Percentiles rank a stretch among this genome's conserved stretches.
Conservation (phyloP, 108 stramenopile species). For the Skeletonema menzelii region DNA sequence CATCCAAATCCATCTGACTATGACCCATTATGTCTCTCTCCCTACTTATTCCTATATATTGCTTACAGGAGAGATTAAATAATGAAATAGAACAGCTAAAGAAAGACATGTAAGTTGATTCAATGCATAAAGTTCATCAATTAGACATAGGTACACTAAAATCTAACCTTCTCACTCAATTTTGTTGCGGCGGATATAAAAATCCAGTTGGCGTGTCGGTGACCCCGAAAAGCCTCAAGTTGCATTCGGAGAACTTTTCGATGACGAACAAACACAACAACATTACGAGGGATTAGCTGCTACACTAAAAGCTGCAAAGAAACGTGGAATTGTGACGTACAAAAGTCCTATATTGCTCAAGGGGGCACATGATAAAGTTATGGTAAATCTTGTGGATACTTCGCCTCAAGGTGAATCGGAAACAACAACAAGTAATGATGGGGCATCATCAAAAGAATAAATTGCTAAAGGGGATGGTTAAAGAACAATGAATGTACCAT, state of each 20-base stretch:
- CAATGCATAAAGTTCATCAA: neutral
- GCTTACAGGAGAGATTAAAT: constrained; percentile 21
- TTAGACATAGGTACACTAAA: neutral
- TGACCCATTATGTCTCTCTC: neutral
- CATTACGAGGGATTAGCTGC: constrained; percentile 72
- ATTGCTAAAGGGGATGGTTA: neutral
- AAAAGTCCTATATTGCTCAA: constrained; percentile 73
- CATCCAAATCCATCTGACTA: neutral
- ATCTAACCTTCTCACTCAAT: neutral
- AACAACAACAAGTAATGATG: neutral
- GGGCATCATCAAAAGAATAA: neutral
- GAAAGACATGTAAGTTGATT: constrained; percentile 22
- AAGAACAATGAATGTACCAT: too few species aligned
- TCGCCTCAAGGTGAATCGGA: constrained; percentile 6
- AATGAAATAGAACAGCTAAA: constrained; percentile 35
- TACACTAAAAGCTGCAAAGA: constrained; percentile 70
- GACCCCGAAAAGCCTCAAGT: constrained; percentile 46
- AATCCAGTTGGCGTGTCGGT: constrained; percentile 35
- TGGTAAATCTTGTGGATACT: constrained; percentile 47
- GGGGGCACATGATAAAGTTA: constrained; percentile 74
- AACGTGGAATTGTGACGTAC: constrained; percentile 65
- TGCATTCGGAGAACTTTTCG: constrained; percentile 64
- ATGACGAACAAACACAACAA: constrained; percentile 70
- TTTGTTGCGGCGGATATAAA: neutral
- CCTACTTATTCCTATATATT: neutral